Percentiles rank a stretch among this genome's conserved stretches.
phyloP scores from a whole-genome alignment of 306 rosid genomes.

The Corylus heterophylla region DNA sequence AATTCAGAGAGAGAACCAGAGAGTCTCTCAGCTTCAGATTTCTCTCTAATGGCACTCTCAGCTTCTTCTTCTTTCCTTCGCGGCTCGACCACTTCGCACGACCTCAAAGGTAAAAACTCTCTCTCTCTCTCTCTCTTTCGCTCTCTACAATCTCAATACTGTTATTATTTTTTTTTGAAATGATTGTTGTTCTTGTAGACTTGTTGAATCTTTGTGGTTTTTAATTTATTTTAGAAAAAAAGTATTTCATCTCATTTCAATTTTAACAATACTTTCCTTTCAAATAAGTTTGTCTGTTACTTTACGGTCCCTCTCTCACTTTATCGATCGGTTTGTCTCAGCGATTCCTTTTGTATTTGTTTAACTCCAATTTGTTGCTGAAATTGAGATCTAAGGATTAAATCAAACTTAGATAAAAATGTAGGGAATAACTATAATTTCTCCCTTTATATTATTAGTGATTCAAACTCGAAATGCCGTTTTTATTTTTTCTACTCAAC shows the following conservation, averaged over 20 bases:
- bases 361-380: too few relatives aligned
- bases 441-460: too few relatives aligned
- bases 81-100: conserved; percentile 29
- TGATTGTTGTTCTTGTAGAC: conserved; percentile 1
- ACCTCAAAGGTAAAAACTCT: conserved; percentile 49
- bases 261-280: too few relatives aligned
- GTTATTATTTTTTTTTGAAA: background rate
- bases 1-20: background rate
- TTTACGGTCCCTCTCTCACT: too few relatives aligned
- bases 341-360: too few relatives aligned
- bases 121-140: background rate
- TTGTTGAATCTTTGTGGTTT: background rate
- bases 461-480: background rate
- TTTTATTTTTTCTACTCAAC: background rate
- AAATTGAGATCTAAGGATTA: too few relatives aligned
- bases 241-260: too few relatives aligned
- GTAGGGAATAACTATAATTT: too few relatives aligned
- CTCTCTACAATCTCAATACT: background rate
- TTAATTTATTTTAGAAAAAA: background rate
- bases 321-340: too few relatives aligned
- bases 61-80: conserved; percentile 37
- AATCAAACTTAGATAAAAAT: too few relatives aligned
- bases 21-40: background rate
- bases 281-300: too few relatives aligned
- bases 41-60: conserved; percentile 59